Base-by-base conservation (phyloP, 129 eudicot genomes). In the Centaurea solstitialis region DNA sequence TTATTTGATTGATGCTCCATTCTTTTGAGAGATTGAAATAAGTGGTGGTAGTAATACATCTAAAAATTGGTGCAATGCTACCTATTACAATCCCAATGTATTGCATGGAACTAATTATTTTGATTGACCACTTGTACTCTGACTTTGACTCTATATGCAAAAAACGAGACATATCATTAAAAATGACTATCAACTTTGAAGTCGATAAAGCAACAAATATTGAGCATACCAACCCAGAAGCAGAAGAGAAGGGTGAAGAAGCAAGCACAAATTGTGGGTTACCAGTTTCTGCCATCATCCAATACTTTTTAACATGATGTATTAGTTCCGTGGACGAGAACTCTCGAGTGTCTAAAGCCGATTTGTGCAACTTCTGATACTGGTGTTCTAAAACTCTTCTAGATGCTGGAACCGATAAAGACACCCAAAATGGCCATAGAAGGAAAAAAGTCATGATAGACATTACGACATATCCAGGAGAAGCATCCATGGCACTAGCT, bases 11-110 rank as follows among this genome's bases (percentile, higher is more conserved):
- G 23, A 4, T 35, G 75, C 47, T 69, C 76, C 77, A 37, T 20
- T 7, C 12, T 3, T 7, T 68, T 11, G 79, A 74, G 45, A 45
- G 76, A 0, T 47, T 67, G 30, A 80, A 73, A 74, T 74, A 59
- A 28, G 30, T 77, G 23, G 38, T 8, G 0, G 72, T 69, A 4
- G 70, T 12, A 2, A 72, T 72, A 68, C 81, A 87, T 75, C 88
- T 77, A 9, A 62, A 70, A 20, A 40, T 9, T 57, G 77, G 73
- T 18, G 81, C 72, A 24, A 57, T 33, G 50, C 68, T 15, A 43
- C 73, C 62, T 26, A 74, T 7, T 50, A 74, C 1, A 1, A 15
- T 21, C 68, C 78, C 68, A 50, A 74, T 3, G 13, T 7, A 26
- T 50, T 74, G 78, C 3, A 74, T 1, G 2, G 4, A 7, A 0